Conservation (phyloP, 2,329 filamentous ascomycete genomes). For the Scytalidium sp. region DNA sequence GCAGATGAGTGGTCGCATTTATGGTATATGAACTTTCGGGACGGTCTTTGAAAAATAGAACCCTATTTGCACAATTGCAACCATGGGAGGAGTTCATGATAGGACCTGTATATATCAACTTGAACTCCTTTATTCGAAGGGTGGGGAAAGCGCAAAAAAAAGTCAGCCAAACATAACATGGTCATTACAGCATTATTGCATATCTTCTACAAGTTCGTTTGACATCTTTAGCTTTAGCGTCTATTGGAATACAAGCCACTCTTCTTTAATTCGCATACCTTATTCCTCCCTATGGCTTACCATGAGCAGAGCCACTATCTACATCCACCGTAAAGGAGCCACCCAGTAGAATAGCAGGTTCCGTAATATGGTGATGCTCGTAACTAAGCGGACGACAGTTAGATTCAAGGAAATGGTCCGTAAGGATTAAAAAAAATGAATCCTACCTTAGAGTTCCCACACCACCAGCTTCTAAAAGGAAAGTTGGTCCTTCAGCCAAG, state of each 20-base stretch:
- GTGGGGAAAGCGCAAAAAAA: no score
- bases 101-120: no score
- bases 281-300: background rate
- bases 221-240: background rate
- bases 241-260: background rate
- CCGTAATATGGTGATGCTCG: slow-evolving; percentile 73
- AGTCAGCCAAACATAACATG: no score
- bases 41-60: no score
- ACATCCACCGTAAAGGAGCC: slow-evolving; percentile 46
- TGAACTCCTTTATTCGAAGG: no score
- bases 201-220: background rate
- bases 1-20: no score
- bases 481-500: slow-evolving; percentile 67
- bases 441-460: slow-evolving; percentile 72
- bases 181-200: background rate
- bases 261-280: background rate
- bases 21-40: no score
- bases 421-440: background rate
- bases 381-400: slow-evolving; percentile 46
- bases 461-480: slow-evolving; percentile 87
- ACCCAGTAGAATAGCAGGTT: slow-evolving; percentile 77
- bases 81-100: no score
- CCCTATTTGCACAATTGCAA: no score
- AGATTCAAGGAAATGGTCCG: background rate
- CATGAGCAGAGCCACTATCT: background rate